Conservation (phyloP, 2,329 filamentous ascomycete genomes). For the Fusarium lyarnte region DNA sequence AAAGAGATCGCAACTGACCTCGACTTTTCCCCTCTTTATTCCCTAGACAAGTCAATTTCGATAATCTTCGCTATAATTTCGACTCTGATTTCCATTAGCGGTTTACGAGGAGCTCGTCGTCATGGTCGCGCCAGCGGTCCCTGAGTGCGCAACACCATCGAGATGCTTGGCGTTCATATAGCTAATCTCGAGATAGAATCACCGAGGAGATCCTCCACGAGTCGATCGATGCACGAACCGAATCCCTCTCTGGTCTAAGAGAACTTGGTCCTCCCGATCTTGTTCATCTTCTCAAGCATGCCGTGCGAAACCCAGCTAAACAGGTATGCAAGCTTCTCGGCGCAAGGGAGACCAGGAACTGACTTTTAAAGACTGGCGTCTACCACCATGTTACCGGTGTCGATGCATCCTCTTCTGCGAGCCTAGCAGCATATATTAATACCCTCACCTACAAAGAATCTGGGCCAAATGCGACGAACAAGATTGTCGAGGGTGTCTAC, state of each 20-base stretch:
- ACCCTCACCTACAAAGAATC: conserved; percentile 91
- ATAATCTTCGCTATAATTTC: not conserved
- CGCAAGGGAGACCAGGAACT: conserved; percentile 32
- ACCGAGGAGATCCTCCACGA: conserved; percentile 94
- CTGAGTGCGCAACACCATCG: conserved; percentile 65
- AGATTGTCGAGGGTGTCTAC: conserved; percentile 93
- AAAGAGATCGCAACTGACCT: conserved; percentile 15
- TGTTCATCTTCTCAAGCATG: conserved; percentile 89
- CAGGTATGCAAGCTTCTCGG: conserved; percentile 54
- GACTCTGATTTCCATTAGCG: conserved; percentile 1
- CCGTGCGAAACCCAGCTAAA: conserved; percentile 65
- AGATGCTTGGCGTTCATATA: conserved; percentile 5
- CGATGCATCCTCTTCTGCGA: conserved; percentile 96
- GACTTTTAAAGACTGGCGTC: conserved; percentile 74
- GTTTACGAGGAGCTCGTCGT: conserved; percentile 46
- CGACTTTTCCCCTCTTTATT: not conserved
- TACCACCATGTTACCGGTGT: conserved; percentile 99
- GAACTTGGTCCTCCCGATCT: conserved; percentile 96
- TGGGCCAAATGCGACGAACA: conserved; percentile 75
- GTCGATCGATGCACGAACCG: conserved; percentile 90
- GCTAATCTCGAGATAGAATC: conserved; percentile 67
- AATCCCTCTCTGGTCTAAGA: conserved; percentile 83
- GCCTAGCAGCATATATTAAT: conserved; percentile 97
- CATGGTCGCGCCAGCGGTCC: conserved; percentile 80
- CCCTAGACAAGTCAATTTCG: conserved; percentile 1